Percentiles rank a stretch among this genome's conserved stretches.
phyloP scores from a whole-genome alignment of 225 moss, liverwort and hornwort species.

The Physcomitrellopsis africana region DNA sequence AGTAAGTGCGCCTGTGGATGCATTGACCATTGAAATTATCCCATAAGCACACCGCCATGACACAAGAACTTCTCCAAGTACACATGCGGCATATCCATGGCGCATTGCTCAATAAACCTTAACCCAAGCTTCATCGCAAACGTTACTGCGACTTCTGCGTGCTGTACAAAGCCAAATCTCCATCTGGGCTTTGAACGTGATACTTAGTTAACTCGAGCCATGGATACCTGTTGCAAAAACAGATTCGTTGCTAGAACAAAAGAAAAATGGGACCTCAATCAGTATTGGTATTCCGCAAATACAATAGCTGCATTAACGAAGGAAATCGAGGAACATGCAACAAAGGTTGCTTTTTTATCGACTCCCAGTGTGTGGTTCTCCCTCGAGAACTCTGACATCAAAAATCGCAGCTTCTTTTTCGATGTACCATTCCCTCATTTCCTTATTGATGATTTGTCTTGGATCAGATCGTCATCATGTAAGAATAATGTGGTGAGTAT shows the following conservation, averaged over 20 bases:
- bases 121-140: not conserved
- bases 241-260: slow-evolving; percentile 70
- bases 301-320: slow-evolving; percentile 85
- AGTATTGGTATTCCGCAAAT: slow-evolving; percentile 97
- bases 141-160: not conserved
- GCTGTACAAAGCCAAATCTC: not conserved
- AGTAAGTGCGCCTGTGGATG: slow-evolving; percentile 24
- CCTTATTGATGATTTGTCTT: no score
- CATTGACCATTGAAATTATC: not conserved
- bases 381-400: slow-evolving; percentile 71
- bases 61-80: not conserved
- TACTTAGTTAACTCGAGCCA: not conserved
- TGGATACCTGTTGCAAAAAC: slow-evolving; percentile 37
- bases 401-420: slow-evolving; percentile 87
- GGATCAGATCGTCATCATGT: no score
- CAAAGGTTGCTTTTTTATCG: slow-evolving; percentile 92
- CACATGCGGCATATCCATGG: no score
- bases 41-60: not conserved
- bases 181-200: slow-evolving; percentile 13
- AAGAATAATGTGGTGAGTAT: no score
- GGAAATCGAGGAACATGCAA: slow-evolving; percentile 92
- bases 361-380: slow-evolving; percentile 99
- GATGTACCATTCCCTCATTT: slow-evolving; percentile 48
- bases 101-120: no score
- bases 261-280: slow-evolving; percentile 98